Evolutionary conservation across 495 filamentous ascomycete species (phyloP), one percentile per base, ranked within the genome.

Genomic region (Hapsidospora chrysogenum): DNA sequence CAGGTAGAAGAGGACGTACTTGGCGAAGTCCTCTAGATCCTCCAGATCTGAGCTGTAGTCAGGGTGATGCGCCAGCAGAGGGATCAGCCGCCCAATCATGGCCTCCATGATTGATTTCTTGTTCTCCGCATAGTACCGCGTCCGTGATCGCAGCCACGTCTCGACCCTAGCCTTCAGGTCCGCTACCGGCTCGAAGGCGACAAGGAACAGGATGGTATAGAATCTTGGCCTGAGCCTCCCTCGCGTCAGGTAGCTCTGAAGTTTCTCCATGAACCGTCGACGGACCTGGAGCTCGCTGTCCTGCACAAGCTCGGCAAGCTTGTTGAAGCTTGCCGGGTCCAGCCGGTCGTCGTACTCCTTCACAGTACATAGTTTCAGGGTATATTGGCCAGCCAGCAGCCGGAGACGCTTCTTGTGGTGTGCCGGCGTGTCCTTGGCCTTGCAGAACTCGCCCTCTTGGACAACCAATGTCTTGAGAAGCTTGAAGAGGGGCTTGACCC

Each of bases 61-160:
- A 1, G 86, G 89, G 54, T 99, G 89, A 50, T 96, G 89, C 10
- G 87, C 85, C 13, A 96, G 72, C 17, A 95, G 60, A 26, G 81
- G 89, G 27, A 96, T 55, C 10, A 96, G 65, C 15, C 89, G 78
- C 11, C 81, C 68, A 51, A 99, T 81, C n/a, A 80, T 63, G 11
- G 75, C 63, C 53, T 96, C 92, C 64, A 96, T 78, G 6, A 77
- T 63, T 23, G 62, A 73, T 18, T 74, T 65, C 36, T 69, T 70
- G 22, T 56, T 51, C 10, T 60, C 48, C 17, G 63, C 53, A 36
- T 63, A 68, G 40, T 66, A 56, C 15, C 61, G 57, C 13, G 76
- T 71, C 4, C 86, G 77, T 33, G 83, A 84, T 15, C 80, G 76
- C 31, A 96, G 71, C 89, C 89, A 99, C 0, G 80, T 94, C 29